phyloP scores from a whole-genome alignment of 2,329 filamentous ascomycete genomes.

The Simplicillium sp. region DNA sequence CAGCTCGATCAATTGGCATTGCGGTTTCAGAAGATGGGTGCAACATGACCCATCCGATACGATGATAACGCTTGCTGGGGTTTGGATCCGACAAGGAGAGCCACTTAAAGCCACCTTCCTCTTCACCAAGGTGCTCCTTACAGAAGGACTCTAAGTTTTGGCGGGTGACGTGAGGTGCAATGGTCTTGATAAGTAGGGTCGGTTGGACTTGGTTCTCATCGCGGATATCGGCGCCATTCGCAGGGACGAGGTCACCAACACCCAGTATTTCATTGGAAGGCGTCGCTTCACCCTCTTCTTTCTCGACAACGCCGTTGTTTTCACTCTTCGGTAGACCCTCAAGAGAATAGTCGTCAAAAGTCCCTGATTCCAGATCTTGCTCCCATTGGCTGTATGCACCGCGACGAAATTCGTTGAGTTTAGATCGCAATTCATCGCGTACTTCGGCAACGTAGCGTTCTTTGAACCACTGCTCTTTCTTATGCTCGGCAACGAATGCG shows the following conservation, averaged over 20 bases:
- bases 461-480: conserved; percentile 95
- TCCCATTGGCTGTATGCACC: conserved; percentile 81
- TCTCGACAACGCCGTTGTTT: conserved; percentile 82
- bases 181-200: conserved; percentile 93
- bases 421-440: conserved; percentile 61
- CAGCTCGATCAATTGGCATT: conserved; percentile 58
- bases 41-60: conserved; percentile 97
- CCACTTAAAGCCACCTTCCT: conserved; percentile 89
- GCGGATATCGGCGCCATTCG: conserved; percentile 72
- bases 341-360: conserved; percentile 89
- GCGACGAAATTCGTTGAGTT: conserved; percentile 72
- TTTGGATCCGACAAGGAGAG: conserved; percentile 94
- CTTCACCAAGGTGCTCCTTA: conserved; percentile 86
- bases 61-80: conserved; percentile 90
- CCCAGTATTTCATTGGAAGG: conserved; percentile 87
- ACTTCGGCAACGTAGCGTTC: conserved; percentile 87
- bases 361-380: conserved; percentile 71
- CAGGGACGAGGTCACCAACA: conserved; percentile 82
- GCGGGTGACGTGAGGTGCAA: conserved; percentile 90
- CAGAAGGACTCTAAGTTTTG: conserved; percentile 90
- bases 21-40: conserved; percentile 65
- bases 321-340: conserved; percentile 93
- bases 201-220: conserved; percentile 85
- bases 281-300: conserved; percentile 90
- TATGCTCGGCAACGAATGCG: conserved; percentile 83